These are phyloP conservation scores for Dianthus caryophyllus DNA, from an alignment of 148 eudicot genomes.

Conservation along the genomic window DNA sequence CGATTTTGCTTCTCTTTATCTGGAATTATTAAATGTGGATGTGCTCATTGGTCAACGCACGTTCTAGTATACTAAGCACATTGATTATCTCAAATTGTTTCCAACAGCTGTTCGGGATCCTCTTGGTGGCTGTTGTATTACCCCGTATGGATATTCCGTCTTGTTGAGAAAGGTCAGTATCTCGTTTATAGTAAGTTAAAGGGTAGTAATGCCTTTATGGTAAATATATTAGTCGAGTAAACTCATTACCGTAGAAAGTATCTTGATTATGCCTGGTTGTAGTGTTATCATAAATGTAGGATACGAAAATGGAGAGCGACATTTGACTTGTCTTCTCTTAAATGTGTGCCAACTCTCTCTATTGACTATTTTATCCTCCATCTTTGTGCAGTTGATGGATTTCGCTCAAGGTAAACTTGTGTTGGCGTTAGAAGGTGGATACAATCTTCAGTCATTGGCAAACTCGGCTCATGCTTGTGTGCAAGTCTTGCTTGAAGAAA, in stretches of 20 bases:
- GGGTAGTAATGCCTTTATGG: background rate
- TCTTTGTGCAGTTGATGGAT: constrained; percentile 66
- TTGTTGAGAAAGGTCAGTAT: constrained; percentile 70
- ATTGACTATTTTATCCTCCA: background rate
- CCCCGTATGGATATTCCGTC: constrained; percentile 82
- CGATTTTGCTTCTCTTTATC: background rate
- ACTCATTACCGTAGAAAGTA: background rate
- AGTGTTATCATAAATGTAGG: background rate
- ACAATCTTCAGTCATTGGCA: constrained; percentile 76
- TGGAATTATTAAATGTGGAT: background rate
- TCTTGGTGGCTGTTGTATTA: constrained; percentile 89
- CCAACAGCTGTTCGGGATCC: constrained; percentile 82
- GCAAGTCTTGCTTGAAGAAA: constrained; percentile 67
- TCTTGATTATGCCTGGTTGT: background rate
- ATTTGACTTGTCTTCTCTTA: background rate
- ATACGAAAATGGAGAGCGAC: background rate
- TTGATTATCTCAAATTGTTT: constrained; percentile 35
- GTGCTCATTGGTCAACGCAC: background rate
- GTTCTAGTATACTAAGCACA: background rate
- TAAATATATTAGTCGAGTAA: background rate
- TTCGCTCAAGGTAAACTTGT: constrained; percentile 85
- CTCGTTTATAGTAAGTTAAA: background rate
- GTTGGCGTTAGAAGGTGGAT: constrained; percentile 97
- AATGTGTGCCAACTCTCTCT: background rate
- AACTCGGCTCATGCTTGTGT: constrained; percentile 84